phyloP scores from a whole-genome alignment of 306 rosid species.

The Alnus glutinosa region DNA sequence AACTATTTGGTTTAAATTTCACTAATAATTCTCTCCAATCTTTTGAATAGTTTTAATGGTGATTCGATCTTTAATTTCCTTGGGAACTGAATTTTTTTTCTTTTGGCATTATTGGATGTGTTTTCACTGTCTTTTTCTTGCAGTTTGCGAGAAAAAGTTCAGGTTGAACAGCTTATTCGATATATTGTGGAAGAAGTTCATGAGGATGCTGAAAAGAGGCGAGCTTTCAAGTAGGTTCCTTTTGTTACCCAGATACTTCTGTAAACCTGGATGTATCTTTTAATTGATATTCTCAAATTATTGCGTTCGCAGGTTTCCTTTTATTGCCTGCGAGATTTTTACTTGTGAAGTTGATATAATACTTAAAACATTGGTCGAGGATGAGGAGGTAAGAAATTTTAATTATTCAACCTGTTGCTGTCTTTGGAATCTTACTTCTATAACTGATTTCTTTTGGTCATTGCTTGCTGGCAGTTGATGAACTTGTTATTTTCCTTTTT shows the following conservation, averaged over 20 bases:
- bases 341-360: constrained; percentile 96
- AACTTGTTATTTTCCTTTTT: constrained; percentile 84
- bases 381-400: constrained; percentile 72
- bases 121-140: constrained; percentile 27
- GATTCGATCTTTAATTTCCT: neutral
- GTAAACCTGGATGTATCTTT: constrained; percentile 13
- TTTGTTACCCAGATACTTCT: constrained; percentile 25
- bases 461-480: constrained; percentile 79
- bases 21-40: neutral
- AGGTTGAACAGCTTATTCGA: constrained; percentile 77
- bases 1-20: neutral
- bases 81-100: neutral
- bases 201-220: constrained; percentile 90
- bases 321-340: constrained; percentile 93
- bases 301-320: constrained; percentile 78
- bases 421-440: constrained; percentile 7
- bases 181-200: constrained; percentile 90
- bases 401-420: constrained; percentile 16
- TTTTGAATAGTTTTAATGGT: neutral
- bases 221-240: constrained; percentile 77
- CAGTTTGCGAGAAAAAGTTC: constrained; percentile 84
- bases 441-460: constrained; percentile 38
- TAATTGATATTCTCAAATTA: constrained; percentile 33
- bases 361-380: constrained; percentile 91
- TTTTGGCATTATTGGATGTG: constrained; percentile 9